A percentile compares a stretch with the other conserved stretches of the same genome.
phyloP scores from a whole-genome alignment of 495 filamentous ascomycete genomes.

The Trypethelium eluteriae region DNA sequence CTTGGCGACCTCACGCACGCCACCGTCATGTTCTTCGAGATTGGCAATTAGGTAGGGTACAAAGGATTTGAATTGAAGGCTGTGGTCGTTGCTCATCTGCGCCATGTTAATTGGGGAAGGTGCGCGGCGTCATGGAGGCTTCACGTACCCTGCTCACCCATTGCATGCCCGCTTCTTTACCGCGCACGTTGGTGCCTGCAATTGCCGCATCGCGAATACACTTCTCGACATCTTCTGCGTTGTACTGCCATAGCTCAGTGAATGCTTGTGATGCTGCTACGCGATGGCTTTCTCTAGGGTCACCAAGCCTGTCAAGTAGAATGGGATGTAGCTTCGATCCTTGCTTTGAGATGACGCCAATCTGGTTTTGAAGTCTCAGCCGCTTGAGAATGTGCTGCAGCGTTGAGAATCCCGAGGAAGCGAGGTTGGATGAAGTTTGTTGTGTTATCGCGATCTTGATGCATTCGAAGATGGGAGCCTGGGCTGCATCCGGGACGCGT shows the following conservation, averaged over 20 bases:
- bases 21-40: conserved; percentile 80
- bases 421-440: conserved; percentile 57
- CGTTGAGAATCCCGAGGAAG: conserved; percentile 71
- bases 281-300: conserved; percentile 76
- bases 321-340: conserved; percentile 58
- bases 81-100: conserved; percentile 70
- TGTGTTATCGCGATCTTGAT: conserved; percentile 59
- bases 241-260: conserved; percentile 61
- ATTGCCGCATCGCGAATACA: conserved; percentile 70
- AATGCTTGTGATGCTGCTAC: conserved; percentile 63
- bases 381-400: conserved; percentile 79
- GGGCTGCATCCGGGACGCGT: conserved; percentile 67
- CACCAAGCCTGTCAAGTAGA: conserved; percentile 77
- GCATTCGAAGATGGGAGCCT: conserved; percentile 65
- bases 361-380: conserved; percentile 70
- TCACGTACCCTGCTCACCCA: conserved; percentile 64
- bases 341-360: conserved; percentile 52
- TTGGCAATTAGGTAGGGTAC: conserved; percentile 75
- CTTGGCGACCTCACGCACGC: conserved; percentile 78
- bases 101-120: conserved; percentile 20
- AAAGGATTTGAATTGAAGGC: conserved; percentile 70
- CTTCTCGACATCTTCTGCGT: conserved; percentile 65
- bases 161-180: conserved; percentile 74
- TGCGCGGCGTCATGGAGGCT: conserved; percentile 13
- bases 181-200: conserved; percentile 66